Evolutionary conservation across 1,284 basidiomycete species (phyloP).

Genomic region (Fomitopsis pinicola): DNA sequence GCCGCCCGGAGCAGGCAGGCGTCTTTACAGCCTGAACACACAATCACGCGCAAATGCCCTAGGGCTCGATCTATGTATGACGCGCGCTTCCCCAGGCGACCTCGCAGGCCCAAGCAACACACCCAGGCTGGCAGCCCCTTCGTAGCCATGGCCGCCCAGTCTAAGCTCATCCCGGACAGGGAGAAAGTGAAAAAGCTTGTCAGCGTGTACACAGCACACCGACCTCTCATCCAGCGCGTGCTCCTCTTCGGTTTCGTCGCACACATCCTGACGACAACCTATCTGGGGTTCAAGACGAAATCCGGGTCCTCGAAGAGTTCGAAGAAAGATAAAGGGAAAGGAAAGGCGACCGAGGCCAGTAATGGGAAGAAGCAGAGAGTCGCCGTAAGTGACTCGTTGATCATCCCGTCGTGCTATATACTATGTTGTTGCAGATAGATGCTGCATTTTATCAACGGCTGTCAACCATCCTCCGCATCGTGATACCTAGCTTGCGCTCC

Average conservation of each 20-base stretch:
- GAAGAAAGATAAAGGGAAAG: constrained; percentile 37
- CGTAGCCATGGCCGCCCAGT: constrained; percentile 24
- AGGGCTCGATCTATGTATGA: background rate
- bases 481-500: constrained; percentile 82
- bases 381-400: constrained; percentile 44
- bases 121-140: too few species aligned
- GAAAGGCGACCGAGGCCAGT: constrained; percentile 28
- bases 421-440: constrained; percentile 63
- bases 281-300: constrained; percentile 44
- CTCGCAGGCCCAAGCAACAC: background rate
- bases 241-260: constrained; percentile 62
- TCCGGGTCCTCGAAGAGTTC: constrained; percentile 22
- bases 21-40: background rate
- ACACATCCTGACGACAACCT: constrained; percentile 60
- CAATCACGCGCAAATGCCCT: constrained; percentile 1
- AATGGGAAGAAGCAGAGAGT: constrained; percentile 49
- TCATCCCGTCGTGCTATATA: constrained; percentile 2
- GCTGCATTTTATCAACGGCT: constrained; percentile 86
- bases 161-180: constrained; percentile 20
- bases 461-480: constrained; percentile 76
- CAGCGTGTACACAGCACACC: constrained; percentile 53
- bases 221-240: constrained; percentile 65
- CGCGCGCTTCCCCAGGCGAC: background rate
- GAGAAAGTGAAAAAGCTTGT: constrained; percentile 38
- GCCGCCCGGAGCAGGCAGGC: background rate